A percentile compares a stretch with the other conserved stretches of the same genome.
Evolutionary conservation across 805 yeast species (phyloP).

Genomic region (Saturnispora kantuleensis): DNA sequence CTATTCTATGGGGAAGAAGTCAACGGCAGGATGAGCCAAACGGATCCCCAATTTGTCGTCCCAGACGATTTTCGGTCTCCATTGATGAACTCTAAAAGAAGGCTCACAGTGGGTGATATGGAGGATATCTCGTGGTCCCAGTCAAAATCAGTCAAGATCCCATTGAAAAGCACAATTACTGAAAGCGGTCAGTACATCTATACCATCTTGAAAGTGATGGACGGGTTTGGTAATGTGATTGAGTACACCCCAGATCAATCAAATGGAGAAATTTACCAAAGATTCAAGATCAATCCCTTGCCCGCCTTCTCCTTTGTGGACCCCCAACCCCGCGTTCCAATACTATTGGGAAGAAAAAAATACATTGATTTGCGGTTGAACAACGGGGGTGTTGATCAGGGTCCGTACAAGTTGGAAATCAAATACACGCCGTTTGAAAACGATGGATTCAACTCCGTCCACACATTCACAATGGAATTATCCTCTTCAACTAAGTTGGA

Average conservation of each 20-base stretch:
- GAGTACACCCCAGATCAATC: conserved; percentile 30
- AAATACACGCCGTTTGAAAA: conserved; percentile 24
- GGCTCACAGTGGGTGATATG: conserved; percentile 22
- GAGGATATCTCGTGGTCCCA: conserved; percentile 31
- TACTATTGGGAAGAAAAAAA: conserved; percentile 26
- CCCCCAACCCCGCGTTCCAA: conserved; percentile 19
- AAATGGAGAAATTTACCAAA: conserved; percentile 31
- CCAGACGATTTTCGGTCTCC: conserved; percentile 47
- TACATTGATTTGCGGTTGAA: conserved; percentile 21
- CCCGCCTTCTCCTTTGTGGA: conserved; percentile 43
- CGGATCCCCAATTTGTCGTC: conserved; percentile 23
- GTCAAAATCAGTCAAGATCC: conserved; percentile 19
- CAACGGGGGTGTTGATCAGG: conserved; percentile 28
- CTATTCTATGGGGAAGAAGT: conserved; percentile 43
- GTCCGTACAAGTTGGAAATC: conserved; percentile 36
- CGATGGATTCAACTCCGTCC: conserved; percentile 4
- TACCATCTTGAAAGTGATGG: conserved; percentile 47
- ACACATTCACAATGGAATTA: conserved; percentile 19
- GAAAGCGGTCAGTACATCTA: conserved; percentile 47
- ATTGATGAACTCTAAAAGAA: conserved; percentile 25
- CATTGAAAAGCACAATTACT: conserved; percentile 19
- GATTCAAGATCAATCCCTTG: conserved; percentile 44
- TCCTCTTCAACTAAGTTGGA: conserved; percentile 20
- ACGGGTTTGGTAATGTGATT: conserved; percentile 56
- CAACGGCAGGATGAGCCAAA: conserved; percentile 22